Conservation (phyloP, 768 basidiomycete genomes). For the Tylopilus plumbeoviolaceoides region DNA sequence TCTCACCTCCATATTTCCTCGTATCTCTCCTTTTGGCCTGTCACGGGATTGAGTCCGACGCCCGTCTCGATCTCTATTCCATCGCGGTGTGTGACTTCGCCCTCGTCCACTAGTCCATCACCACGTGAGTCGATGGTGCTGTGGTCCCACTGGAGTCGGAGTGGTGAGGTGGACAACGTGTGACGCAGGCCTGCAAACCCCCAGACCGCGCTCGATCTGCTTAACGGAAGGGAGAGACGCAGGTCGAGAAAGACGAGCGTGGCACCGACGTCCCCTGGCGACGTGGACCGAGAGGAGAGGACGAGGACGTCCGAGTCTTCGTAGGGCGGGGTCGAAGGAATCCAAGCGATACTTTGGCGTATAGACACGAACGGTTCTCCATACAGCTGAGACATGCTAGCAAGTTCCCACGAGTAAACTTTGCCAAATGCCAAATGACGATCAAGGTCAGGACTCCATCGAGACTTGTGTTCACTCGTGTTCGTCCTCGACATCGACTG, state of each 20-base stretch:
- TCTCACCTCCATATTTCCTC: background rate
- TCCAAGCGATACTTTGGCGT: conserved; percentile 24
- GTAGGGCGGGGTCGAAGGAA: conserved; percentile 11
- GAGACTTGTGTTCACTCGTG: conserved; percentile 2
- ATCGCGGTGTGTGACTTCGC: background rate
- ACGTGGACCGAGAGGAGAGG: conserved; percentile 25
- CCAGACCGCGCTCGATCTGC: conserved; percentile 18
- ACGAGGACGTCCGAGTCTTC: conserved; percentile 29
- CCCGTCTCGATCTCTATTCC: background rate
- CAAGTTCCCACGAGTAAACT: background rate
- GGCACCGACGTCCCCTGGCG: conserved; percentile 9
- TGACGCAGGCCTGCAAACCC: conserved; percentile 22
- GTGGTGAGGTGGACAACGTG: conserved; percentile 18
- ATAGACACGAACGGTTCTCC: conserved; percentile 19
- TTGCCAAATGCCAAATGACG: background rate
- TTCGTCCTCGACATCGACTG: conserved; percentile 5
- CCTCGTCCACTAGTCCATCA: background rate
- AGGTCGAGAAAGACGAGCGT: conserved; percentile 23
- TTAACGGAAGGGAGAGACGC: conserved; percentile 23
- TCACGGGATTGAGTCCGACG: background rate
- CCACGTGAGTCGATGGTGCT: conserved; percentile 16
- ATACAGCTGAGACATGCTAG: background rate
- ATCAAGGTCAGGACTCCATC: conserved; percentile 7
- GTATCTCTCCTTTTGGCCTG: background rate
- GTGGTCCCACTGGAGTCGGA: conserved; percentile 19